Evolutionary conservation across 306 rosid genomes (phyloP).

Genomic region (Prunus dulcis): DNA sequence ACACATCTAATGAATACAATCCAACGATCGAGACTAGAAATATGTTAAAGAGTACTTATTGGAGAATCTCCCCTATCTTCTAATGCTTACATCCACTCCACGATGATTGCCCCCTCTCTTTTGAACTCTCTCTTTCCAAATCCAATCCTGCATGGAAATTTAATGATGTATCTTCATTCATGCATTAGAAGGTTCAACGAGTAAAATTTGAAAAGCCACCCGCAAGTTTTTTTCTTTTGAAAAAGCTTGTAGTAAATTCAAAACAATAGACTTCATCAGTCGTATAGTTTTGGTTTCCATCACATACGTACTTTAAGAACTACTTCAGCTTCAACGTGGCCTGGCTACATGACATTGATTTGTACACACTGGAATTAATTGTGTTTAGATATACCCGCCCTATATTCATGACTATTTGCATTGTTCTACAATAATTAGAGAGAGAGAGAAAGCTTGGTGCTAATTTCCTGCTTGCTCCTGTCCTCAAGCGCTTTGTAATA

Average conservation of each 20-base stretch:
- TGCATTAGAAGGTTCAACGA: no score
- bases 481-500: constrained; percentile 11
- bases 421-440: constrained; percentile 9
- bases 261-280: not conserved
- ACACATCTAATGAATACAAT: no score
- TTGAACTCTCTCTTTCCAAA: no score
- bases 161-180: no score
- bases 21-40: accelerated
- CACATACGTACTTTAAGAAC: not conserved
- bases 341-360: not conserved
- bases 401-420: not conserved
- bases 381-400: not conserved
- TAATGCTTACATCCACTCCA: no score
- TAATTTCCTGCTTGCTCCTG: constrained; percentile 43
- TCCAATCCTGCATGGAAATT: no score
- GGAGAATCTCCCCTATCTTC: no score
- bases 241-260: not conserved
- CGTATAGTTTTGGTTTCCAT: not conserved
- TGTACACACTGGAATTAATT: not conserved
- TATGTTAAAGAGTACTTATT: no score
- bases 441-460: constrained; percentile 71
- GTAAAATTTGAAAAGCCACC: no score
- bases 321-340: not conserved
- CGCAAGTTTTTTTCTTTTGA: no score
- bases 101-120: no score